Evolutionary conservation across 2,329 filamentous ascomycete species (phyloP), one percentile per base, ranked within the genome.

Genomic region (Teratosphaeria epicoccoides): DNA sequence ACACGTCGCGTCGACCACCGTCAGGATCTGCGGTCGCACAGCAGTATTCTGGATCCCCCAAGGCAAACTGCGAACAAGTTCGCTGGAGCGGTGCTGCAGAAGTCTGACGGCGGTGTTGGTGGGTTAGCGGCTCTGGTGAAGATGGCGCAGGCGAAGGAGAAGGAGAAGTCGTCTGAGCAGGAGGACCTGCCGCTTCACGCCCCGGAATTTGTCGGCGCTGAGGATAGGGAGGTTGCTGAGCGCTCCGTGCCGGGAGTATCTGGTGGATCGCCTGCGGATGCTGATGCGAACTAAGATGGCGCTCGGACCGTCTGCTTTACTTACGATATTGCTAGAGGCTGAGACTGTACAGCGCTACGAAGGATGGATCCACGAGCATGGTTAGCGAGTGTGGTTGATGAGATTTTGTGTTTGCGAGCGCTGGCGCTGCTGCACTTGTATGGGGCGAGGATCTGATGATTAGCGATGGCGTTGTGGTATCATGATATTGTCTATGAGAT

Each of bases 1-100:
- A 76, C 71, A 0, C 67, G 74, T 11, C 67, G 74, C 26, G 73
- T 77, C 24, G 74, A 77, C 51, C 69, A 73, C 49, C 64, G 67
- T 7, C 68, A 70, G 49, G 65, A 66, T 23, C 65, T 72, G 7
- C 51, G 62, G n/a, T 55, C 60, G 11, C 59, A 66, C 43, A 57
- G 59, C 24, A 61, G 52, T 49, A 61, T 68, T 40, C 37, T 57
- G 10, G 56, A 55, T 14, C n/a, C 24, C 9, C 22, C 24, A n/a
- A 26, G 43, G 29, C 22, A 22, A 3, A 43, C 43, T 14, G 47
- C 43, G 23, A 26, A 17, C 9, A 52, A 29, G 25, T 29, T 52
- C 22, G 25, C 20, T n/a, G 52, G 44, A 2, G 17, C 48, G 6
- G 29, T 23, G 24, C 43, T 20, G n/a, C 24, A 43, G 6, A 43